These are phyloP conservation scores for Neurospora cerealis DNA, from an alignment of 495 filamentous ascomycete genomes.

Conservation along the genomic window DNA sequence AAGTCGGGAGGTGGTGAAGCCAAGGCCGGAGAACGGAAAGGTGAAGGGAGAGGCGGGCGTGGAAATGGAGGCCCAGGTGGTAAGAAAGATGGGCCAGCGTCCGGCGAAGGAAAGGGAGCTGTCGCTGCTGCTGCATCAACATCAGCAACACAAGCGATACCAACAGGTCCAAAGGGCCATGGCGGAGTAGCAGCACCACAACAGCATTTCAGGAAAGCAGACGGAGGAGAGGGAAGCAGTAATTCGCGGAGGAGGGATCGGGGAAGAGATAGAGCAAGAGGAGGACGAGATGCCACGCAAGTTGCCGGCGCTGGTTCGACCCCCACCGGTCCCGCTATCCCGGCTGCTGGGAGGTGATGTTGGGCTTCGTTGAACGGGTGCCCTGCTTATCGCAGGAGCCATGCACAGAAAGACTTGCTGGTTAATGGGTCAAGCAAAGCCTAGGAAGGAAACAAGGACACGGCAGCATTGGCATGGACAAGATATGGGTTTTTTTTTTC, in stretches of 20 bases:
- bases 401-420: not conserved
- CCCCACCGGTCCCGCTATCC: not conserved
- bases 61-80: conserved; percentile 21
- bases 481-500: not conserved
- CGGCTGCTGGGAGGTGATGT: not conserved
- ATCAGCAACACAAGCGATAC: not conserved
- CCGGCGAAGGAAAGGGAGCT: not conserved
- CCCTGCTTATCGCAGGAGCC: not conserved
- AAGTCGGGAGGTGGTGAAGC: not conserved
- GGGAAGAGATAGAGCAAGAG: conserved; percentile 1
- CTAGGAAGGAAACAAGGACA: not conserved
- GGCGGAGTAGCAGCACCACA: not conserved
- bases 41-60: conserved; percentile 20
- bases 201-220: not conserved
- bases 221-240: not conserved
- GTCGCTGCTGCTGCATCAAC: not conserved
- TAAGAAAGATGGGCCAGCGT: conserved; percentile 10
- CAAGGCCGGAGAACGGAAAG: conserved; percentile 6
- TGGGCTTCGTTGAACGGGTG: not conserved
- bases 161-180: not conserved
- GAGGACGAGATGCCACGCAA: conserved; percentile 2
- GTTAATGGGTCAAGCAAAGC: not conserved
- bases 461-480: not conserved
- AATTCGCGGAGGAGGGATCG: not conserved
- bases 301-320: not conserved